Evolutionary conservation across 768 basidiomycete genomes (phyloP), one percentile per base, ranked within the genome.

Genomic region (Hypsizygus marmoreus): DNA sequence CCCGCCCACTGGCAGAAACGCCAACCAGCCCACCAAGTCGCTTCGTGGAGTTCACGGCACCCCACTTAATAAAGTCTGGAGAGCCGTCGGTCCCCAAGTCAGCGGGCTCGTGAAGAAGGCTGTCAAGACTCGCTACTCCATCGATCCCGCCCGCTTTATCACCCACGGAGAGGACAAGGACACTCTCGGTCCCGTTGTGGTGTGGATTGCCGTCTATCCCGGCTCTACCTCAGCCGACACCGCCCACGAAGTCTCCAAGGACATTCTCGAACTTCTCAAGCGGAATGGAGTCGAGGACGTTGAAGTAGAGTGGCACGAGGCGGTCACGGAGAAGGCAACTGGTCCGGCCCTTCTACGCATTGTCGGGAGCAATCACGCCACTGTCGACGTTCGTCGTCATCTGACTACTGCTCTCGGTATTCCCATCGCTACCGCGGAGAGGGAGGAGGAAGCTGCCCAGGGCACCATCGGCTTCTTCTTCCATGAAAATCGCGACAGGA

Each of bases 261-360:
- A 64, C 50, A 70, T 74, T 44, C 65, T 74, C 24, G 9, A 25
- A 16, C 58, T 74, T 54, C 71, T 75, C 53, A 44, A 40, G 19
- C 56, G 53, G 25, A n/a, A 32, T 38, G 44, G 55, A 42, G 53
- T 74, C 62, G 49, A 51, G 17, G 59, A 43, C 59, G 69, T 58
- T n/a, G 62, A 59, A 1, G 62, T 73, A 8, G 69, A 72, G 41
- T 74, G 69, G 71, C 60, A 58, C 50, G 64, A 71, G 45, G 69
- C 51, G n/a, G 14, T 47, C 10, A 50, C 63, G 29, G 34, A 55
- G 31, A 62, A 44, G 62, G 61, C 70, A 24, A 33, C 23, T 45
- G 37, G 65, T 48, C 51, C 62, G 53, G 41, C 61, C 58, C 50
- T 60, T 12, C 17, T 55, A 41, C 61, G 50, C 46, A 47, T 48